Base-by-base conservation (phyloP, 805 yeast genomes). In the Kodamaea hsintzibuensis region DNA sequence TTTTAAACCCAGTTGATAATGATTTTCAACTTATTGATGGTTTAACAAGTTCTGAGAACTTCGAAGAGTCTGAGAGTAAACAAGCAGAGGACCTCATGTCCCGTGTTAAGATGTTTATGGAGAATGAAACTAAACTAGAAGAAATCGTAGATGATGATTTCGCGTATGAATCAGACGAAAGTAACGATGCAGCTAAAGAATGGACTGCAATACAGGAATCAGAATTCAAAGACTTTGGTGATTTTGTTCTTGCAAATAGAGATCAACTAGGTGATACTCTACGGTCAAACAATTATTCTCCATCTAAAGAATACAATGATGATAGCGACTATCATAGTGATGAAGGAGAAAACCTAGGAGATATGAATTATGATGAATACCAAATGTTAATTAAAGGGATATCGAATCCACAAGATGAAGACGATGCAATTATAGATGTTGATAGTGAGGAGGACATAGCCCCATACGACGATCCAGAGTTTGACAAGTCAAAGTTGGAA, bases 271-370 rank as follows among this genome's bases (percentile, higher is more conserved):
- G 35, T 10, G 10, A 30, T 9, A 30, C 33, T 7, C 33, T 5
- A 9, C 5, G 35, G 3, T 30, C 35, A 30, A 30, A 30, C 33
- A 27, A 27, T 7, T 47, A n/a, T n/a, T n/a, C n/a, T n/a, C n/a
- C 50, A 18, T 49, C 53, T 17, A 55, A 57, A 38, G 57, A 57
- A 18, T 58, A 58, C 30, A 58, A 58, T 27, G 58, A 58, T 39
- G 61, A 58, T 25, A 57, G 59, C 25, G 60, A 57, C 19, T 57
- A 57, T 33, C 46, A 44, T 3, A 52, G 53, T n/a, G 55, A 49
- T 27, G 49, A 37, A 27, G 38, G 30, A n/a, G 51, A 47, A 17
- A 16, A 17, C 18, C 16, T 19, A 10, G 55, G 44, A 10, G 51
- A 43, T 1, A 49, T 49, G 49, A 53, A 45, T 27, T 47, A 51